These are phyloP conservation scores for Suhomyces anneliseae DNA, from an alignment of 1,139 yeast species.

Conservation along the genomic window DNA sequence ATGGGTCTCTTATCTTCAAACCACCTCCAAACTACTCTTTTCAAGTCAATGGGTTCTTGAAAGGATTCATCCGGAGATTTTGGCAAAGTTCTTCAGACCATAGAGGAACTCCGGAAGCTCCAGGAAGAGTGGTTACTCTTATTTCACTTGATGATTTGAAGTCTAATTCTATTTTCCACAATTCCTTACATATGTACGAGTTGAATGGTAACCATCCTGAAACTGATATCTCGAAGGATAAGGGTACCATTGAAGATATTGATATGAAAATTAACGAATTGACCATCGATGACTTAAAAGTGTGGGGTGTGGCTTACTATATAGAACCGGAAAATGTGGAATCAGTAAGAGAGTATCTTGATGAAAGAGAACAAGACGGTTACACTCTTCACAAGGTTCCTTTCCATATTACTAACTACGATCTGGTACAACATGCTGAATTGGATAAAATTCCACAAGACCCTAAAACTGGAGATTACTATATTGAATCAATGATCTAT, in stretches of 20 bases:
- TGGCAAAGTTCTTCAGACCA: constrained; percentile 94
- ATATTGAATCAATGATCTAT: constrained; percentile 66
- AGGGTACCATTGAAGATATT: constrained; percentile 8
- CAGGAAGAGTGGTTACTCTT: constrained; percentile 87
- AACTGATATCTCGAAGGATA: constrained; percentile 5
- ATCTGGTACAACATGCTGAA: constrained; percentile 15
- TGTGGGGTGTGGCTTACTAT: constrained; percentile 84
- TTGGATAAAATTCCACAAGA: constrained; percentile 21
- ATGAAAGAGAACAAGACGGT: constrained; percentile 86
- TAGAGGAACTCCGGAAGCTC: constrained; percentile 79
- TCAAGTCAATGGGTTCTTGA: constrained; percentile 69
- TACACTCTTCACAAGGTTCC: constrained; percentile 71
- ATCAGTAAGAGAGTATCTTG: constrained; percentile 67
- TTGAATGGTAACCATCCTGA: constrained; percentile 15
- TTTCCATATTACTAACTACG: constrained; percentile 50
- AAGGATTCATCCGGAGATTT: constrained; percentile 77
- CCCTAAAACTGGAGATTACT: constrained; percentile 33
- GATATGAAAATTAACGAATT: constrained; percentile 22
- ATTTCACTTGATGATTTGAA: constrained; percentile 58
- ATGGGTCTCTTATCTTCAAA: constrained; percentile 86
- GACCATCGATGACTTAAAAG: constrained; percentile 49
- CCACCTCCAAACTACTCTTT: constrained; percentile 76
- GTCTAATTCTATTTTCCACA: constrained; percentile 36
- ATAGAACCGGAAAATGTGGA: constrained; percentile 66
- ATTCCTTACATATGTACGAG: constrained; percentile 48